Conservation (phyloP, 2,329 filamentous ascomycete species). For the Colletotrichum liaoningense region DNA sequence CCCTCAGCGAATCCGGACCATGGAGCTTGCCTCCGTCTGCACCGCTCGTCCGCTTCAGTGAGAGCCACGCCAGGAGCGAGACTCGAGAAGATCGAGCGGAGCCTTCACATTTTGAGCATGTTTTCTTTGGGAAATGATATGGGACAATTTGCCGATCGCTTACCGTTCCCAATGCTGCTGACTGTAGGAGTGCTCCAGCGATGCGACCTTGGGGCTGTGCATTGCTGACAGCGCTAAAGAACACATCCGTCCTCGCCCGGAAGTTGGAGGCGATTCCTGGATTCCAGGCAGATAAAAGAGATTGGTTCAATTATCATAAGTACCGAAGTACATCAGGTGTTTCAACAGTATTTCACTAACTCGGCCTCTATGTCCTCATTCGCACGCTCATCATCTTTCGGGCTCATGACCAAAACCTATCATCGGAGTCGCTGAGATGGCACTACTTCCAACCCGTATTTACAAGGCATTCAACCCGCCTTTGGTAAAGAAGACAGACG, state of each 20-base stretch:
- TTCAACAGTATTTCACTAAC: neutral
- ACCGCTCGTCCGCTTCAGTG: too few species aligned
- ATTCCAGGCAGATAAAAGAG: neutral
- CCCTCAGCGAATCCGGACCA: too few species aligned
- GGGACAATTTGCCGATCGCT: neutral
- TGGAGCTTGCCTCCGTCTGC: too few species aligned
- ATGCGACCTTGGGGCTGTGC: neutral
- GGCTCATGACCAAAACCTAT: too few species aligned
- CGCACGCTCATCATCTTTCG: neutral
- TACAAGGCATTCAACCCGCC: neutral
- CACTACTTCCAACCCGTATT: neutral
- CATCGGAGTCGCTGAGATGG: neutral
- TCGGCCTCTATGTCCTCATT: neutral
- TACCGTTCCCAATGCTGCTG: neutral
- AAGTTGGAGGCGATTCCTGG: neutral
- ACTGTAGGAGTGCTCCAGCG: neutral
- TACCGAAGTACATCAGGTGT: neutral
- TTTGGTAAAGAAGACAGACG: neutral
- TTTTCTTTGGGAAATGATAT: neutral
- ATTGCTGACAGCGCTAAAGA: neutral
- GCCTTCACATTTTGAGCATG: too few species aligned
- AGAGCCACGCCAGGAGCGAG: too few species aligned
- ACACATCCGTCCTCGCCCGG: neutral
- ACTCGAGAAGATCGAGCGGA: too few species aligned
- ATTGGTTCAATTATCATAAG: neutral